Evolutionary conservation across 116 monocot genomes (phyloP).

Genomic region (Papilionanthe hybrid): DNA sequence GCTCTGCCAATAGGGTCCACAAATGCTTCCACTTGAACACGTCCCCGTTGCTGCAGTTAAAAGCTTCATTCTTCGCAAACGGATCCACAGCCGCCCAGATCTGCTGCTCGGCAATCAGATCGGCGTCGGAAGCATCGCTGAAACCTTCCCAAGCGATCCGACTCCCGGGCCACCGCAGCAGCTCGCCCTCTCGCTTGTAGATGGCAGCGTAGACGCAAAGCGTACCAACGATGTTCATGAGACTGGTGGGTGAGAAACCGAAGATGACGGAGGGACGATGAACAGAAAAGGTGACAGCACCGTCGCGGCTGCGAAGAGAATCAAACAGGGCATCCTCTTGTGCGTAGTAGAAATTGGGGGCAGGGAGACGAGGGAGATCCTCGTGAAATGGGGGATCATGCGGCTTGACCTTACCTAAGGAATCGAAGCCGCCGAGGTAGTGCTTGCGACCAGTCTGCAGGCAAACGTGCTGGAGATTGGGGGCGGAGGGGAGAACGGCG

Average conservation of each 20-base stretch:
- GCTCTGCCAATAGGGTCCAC: slow-evolving; percentile 74
- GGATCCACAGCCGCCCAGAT: slow-evolving; percentile 97
- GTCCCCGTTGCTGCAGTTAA: slow-evolving; percentile 96
- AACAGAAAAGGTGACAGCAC: slow-evolving; percentile 52
- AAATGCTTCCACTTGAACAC: slow-evolving; percentile 91
- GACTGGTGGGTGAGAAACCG: slow-evolving; percentile 60
- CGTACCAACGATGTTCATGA: slow-evolving; percentile 54
- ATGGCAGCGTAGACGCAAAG: slow-evolving; percentile 84
- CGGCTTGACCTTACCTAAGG: slow-evolving; percentile 13
- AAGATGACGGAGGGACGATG: slow-evolving; percentile 72
- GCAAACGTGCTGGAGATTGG: not conserved
- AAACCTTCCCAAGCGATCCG: slow-evolving; percentile 66
- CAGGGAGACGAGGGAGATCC: slow-evolving; percentile 61
- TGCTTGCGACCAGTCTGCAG: too few relatives aligned
- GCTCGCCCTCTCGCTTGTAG: slow-evolving; percentile 53
- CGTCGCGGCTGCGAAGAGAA: slow-evolving; percentile 31
- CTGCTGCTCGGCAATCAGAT: slow-evolving; percentile 82
- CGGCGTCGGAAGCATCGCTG: slow-evolving; percentile 77
- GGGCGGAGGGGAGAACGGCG: slow-evolving; percentile 47
- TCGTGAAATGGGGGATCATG: slow-evolving; percentile 67
- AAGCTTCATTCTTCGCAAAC: slow-evolving; percentile 86
- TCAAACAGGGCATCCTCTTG: slow-evolving; percentile 66
- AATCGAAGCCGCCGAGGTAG: slow-evolving; percentile 49
- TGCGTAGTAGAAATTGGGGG: slow-evolving; percentile 62
- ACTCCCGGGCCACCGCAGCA: slow-evolving; percentile 65